phyloP scores from a whole-genome alignment of 169 alveolate genomes.

The Eimeria falciformis region DNA sequence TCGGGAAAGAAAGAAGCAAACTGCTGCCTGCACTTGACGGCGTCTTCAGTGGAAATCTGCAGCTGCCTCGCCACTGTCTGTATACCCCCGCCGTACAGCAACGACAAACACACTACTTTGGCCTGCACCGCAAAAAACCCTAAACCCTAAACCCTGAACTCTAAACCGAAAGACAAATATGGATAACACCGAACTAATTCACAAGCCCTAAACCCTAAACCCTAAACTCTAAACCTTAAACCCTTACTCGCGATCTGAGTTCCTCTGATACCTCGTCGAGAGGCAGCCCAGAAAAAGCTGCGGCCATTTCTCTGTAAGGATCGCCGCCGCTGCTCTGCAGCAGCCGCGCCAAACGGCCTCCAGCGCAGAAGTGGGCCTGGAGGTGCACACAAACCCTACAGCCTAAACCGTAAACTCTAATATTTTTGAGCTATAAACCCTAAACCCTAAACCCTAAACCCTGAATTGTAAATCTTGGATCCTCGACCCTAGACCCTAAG shows the following conservation, averaged over 20 bases:
- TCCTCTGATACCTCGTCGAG: slow-evolving; percentile 21
- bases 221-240: background rate
- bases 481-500: background rate
- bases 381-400: background rate
- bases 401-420: slow-evolving; percentile 44
- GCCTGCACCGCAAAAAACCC: slow-evolving; percentile 42
- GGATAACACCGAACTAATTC: too few relatives aligned
- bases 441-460: slow-evolving; percentile 2
- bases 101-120: slow-evolving; percentile 72
- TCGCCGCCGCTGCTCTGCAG: slow-evolving; percentile 30
- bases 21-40: slow-evolving; percentile 20
- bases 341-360: background rate
- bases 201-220: background rate
- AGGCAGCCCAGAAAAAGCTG: background rate
- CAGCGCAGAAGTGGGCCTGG: slow-evolving; percentile 64
- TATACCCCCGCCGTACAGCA: slow-evolving; percentile 77
- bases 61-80: slow-evolving; percentile 67
- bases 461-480: slow-evolving; percentile 7
- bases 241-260: slow-evolving; percentile 31
- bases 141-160: background rate
- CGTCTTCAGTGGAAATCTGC: slow-evolving; percentile 29
- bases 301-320: slow-evolving; percentile 75
- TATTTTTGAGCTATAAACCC: background rate
- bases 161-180: background rate
- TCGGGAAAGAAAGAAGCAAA: slow-evolving; percentile 67